phyloP scores from a whole-genome alignment of 164 flowering plant species.

The Chloranthus sessilifolius region DNA sequence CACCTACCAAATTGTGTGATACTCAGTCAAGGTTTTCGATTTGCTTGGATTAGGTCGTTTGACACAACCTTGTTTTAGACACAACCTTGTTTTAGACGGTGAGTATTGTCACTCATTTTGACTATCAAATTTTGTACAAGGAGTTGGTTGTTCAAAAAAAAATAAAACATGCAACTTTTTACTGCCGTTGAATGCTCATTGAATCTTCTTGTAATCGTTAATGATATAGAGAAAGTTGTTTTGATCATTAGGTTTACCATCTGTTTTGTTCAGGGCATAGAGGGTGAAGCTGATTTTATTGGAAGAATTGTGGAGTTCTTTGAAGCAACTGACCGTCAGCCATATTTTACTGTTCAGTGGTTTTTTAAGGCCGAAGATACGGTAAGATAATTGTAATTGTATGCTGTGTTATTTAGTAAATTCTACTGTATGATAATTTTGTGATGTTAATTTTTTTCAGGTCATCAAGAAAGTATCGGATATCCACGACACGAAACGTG shows the following conservation, averaged over 20 bases:
- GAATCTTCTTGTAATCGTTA: neutral
- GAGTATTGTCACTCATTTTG: too few relatives aligned
- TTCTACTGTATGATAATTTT: neutral
- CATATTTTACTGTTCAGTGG: slow-evolving; percentile 68
- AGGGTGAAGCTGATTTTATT: slow-evolving; percentile 36
- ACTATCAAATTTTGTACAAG: too few relatives aligned
- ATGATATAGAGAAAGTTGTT: too few relatives aligned
- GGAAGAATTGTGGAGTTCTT: slow-evolving; percentile 67
- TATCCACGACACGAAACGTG: slow-evolving; percentile 34
- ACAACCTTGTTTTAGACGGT: too few relatives aligned
- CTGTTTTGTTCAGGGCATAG: slow-evolving; percentile 36
- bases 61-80: too few relatives aligned
- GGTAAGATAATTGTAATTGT: slow-evolving; percentile 26
- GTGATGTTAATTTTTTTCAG: neutral
- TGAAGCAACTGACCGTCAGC: slow-evolving; percentile 33
- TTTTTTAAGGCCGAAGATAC: slow-evolving; percentile 67
- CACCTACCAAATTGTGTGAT: too few relatives aligned
- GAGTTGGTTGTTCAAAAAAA: too few relatives aligned
- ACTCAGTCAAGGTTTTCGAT: too few relatives aligned
- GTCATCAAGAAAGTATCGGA: slow-evolving; percentile 22
- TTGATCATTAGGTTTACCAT: too few relatives aligned
- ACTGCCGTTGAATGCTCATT: too few relatives aligned
- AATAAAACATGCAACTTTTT: too few relatives aligned
- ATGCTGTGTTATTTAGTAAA: neutral
- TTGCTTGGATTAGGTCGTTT: too few relatives aligned